Conservation (phyloP, 2,329 filamentous ascomycete species). For the Penicillium sp. region DNA sequence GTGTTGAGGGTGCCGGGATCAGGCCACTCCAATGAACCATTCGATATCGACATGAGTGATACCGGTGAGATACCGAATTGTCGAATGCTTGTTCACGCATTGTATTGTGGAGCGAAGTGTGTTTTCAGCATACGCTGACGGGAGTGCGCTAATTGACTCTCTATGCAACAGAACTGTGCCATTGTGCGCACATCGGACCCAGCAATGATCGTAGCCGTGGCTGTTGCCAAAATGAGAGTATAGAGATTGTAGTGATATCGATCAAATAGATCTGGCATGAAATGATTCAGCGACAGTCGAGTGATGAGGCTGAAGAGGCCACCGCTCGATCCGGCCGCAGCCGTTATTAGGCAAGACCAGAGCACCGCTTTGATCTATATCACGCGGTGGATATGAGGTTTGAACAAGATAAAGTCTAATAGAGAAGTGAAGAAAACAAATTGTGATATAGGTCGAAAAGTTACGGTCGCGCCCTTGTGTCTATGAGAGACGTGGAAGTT, state of each 20-base stretch:
- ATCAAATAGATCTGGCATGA: not conserved
- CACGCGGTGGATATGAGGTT: not conserved
- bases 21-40: conserved; percentile 48
- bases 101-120: too few species aligned
- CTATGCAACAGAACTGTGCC: conserved; percentile 35
- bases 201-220: conserved; percentile 21
- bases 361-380: conserved; percentile 8
- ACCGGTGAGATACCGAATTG: conserved; percentile 42
- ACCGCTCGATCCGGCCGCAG: conserved; percentile 16
- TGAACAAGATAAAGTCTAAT: not conserved
- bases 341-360: conserved; percentile 5
- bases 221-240: conserved; percentile 2
- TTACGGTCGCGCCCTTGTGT: not conserved
- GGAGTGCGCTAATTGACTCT: conserved; percentile 34
- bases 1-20: conserved; percentile 29
- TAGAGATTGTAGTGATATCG: conserved; percentile 23
- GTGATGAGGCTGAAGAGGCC: conserved; percentile 26
- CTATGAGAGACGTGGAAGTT: not conserved
- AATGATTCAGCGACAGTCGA: conserved; percentile 24
- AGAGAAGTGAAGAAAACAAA: not conserved
- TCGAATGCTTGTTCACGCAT: conserved; percentile 26
- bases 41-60: conserved; percentile 47
- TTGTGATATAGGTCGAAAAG: not conserved
- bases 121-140: conserved; percentile 28
- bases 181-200: conserved; percentile 16